Percentiles rank a stretch among this genome's conserved stretches.
phyloP scores from a whole-genome alignment of 2,329 filamentous ascomycete genomes.

The Aspergillus calidoustus region DNA sequence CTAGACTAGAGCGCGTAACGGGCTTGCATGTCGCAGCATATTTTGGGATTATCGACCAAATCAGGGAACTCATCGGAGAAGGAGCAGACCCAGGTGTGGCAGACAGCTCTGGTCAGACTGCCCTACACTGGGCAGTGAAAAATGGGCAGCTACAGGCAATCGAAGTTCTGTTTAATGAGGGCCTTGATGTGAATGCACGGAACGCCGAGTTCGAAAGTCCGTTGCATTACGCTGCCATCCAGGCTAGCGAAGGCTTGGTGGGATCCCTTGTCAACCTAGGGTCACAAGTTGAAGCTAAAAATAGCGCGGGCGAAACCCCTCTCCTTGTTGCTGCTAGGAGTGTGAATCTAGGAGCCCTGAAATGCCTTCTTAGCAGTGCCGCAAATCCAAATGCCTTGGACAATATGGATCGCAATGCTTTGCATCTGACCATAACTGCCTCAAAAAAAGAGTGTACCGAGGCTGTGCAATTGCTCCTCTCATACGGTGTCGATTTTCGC shows the following conservation, averaged over 20 bases:
- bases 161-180: neutral
- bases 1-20: conserved; percentile 1
- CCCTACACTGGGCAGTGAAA: conserved; percentile 8
- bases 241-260: neutral
- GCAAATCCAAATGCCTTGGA: neutral
- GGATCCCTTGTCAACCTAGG: neutral
- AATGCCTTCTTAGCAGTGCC: conserved; percentile 9
- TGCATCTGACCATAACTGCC: conserved; percentile 3
- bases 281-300: neutral
- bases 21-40: conserved; percentile 6
- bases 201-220: neutral
- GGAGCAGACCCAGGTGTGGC: neutral
- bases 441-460: neutral
- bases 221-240: neutral
- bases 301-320: neutral
- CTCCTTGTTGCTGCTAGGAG: neutral
- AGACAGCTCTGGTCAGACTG: conserved; percentile 6
- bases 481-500: neutral
- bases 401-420: conserved; percentile 1
- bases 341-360: neutral
- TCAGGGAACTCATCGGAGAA: neutral
- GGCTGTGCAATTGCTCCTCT: neutral
- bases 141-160: conserved; percentile 4
- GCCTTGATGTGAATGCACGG: conserved; percentile 1
- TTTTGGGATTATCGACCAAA: conserved; percentile 5